Conservation (phyloP, 495 filamentous ascomycete species). For the Parathielavia appendiculata region DNA sequence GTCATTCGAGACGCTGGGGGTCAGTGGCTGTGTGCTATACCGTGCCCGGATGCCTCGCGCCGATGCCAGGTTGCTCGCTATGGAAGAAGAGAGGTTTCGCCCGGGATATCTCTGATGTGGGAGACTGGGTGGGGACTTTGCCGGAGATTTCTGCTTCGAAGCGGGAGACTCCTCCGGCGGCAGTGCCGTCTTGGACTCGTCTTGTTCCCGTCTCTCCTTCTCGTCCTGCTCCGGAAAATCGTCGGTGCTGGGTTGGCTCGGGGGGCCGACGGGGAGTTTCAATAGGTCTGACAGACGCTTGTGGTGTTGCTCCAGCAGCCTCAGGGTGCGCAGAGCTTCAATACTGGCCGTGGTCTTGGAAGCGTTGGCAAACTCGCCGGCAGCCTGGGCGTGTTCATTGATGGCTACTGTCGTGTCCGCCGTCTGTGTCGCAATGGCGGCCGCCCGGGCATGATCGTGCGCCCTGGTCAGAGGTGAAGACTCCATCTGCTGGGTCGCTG, state of each 20-base stretch:
- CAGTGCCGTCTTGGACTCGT: conserved; percentile 15
- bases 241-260: conserved; percentile 41
- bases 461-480: conserved; percentile 51
- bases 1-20: conserved; percentile 66
- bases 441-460: conserved; percentile 81
- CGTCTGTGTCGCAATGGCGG: conserved; percentile 65
- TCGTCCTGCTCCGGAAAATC: conserved; percentile 37
- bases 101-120: conserved; percentile 46
- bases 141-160: conserved; percentile 27
- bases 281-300: conserved; percentile 71
- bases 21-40: conserved; percentile 56
- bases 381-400: conserved; percentile 82
- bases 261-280: conserved; percentile 60
- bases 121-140: conserved; percentile 43
- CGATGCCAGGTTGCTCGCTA: conserved; percentile 85
- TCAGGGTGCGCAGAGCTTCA: conserved; percentile 80
- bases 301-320: conserved; percentile 82
- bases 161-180: conserved; percentile 18
- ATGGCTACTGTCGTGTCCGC: conserved; percentile 73
- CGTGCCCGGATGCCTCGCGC: conserved; percentile 78
- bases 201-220: conserved; percentile 28
- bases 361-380: conserved; percentile 82
- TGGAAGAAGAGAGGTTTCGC: conserved; percentile 73
- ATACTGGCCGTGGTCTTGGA: conserved; percentile 65
- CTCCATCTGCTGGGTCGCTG: conserved; percentile 33